A percentile compares a stretch with the other conserved stretches of the same genome.
Evolutionary conservation across 345 rosid genomes (phyloP).

Genomic region (Ceriops zippeliana): DNA sequence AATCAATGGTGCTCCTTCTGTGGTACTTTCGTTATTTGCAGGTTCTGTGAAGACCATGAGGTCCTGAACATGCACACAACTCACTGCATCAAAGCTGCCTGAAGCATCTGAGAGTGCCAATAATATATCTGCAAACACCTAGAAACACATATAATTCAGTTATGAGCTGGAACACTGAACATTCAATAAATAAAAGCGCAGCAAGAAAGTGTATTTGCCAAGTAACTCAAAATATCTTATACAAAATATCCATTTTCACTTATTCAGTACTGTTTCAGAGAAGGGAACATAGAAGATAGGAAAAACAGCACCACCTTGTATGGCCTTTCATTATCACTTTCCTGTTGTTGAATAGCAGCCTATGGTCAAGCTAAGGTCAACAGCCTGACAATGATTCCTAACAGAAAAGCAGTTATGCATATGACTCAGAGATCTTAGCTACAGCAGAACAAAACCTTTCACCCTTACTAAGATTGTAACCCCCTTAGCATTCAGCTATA

Average conservation of each 20-base stretch:
- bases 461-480: neutral
- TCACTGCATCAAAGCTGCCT: constrained; percentile 29
- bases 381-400: neutral
- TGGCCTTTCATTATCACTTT: neutral
- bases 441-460: neutral
- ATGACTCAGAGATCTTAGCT: no score
- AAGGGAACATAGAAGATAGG: neutral
- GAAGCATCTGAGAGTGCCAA: constrained; percentile 44
- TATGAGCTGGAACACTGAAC: constrained; percentile 2
- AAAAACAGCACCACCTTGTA: neutral
- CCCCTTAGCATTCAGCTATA: neutral
- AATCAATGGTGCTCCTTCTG: constrained; percentile 31
- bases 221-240: no score
- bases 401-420: no score
- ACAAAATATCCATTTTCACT: neutral
- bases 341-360: neutral
- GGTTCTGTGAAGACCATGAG: constrained; percentile 35
- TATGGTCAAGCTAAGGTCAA: neutral
- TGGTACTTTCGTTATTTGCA: constrained; percentile 27
- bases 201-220: no score
- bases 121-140: constrained; percentile 55
- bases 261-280: neutral
- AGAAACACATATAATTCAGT: constrained; percentile 29
- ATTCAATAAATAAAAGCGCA: neutral
- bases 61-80: constrained; percentile 37